Evolutionary conservation across 2,329 filamentous ascomycete species (phyloP).

Genomic region (Fusarium equiseti): DNA sequence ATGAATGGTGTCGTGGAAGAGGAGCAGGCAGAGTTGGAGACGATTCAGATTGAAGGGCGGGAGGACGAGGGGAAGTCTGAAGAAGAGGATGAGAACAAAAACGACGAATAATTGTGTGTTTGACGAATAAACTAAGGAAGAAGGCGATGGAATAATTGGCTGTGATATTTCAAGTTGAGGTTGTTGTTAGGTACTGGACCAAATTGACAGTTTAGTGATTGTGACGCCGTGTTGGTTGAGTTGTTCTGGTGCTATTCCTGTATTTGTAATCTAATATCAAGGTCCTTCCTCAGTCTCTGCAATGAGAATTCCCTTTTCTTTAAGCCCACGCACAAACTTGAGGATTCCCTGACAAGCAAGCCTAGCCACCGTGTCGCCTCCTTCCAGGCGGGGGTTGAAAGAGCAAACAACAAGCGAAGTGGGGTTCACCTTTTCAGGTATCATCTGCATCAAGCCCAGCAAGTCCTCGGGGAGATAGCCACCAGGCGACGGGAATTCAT

Average conservation of each 20-base stretch:
- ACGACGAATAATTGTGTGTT: neutral
- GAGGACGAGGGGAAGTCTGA: accelerated
- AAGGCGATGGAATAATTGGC: neutral
- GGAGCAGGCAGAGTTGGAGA: neutral
- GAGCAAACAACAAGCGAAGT: neutral
- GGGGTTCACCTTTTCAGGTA: neutral
- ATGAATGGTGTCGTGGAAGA: neutral
- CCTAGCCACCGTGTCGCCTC: neutral
- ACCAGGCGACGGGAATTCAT: neutral
- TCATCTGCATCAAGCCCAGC: neutral
- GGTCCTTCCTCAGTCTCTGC: neutral
- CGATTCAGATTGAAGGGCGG: accelerated
- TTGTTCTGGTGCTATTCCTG: neutral
- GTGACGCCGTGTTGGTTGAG: no score
- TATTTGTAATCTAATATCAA: neutral
- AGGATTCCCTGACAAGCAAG: neutral
- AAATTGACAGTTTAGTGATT: neutral
- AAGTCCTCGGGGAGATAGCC: neutral
- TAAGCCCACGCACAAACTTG: neutral
- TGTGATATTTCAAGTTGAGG: no score
- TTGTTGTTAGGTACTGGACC: neutral
- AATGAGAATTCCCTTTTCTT: neutral
- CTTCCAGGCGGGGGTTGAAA: neutral
- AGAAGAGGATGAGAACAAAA: neutral
- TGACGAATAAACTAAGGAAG: accelerated